These are phyloP conservation scores for Cyclotella baltica DNA, from an alignment of 108 stramenopile genomes.

Conservation along the genomic window DNA sequence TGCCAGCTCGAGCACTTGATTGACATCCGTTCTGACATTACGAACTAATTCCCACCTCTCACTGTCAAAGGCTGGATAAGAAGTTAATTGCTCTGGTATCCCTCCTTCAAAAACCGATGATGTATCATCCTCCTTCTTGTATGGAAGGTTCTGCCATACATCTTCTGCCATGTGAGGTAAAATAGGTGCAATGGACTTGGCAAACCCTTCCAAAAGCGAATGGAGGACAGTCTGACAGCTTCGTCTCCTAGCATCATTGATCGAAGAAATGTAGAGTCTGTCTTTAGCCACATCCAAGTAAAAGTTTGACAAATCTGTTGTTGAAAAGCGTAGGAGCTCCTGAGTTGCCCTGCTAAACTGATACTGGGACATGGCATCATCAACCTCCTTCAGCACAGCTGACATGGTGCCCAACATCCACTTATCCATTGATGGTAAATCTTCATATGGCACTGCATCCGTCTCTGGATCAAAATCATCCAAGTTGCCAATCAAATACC, in stretches of 20 bases:
- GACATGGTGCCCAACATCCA: constrained; percentile 93
- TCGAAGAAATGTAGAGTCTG: constrained; percentile 92
- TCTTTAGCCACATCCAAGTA: constrained; percentile 98
- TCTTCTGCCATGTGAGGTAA: constrained; percentile 99
- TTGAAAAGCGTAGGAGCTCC: constrained; percentile 89
- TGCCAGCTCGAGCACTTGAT: constrained; percentile 85
- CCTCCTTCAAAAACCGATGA: constrained; percentile 87
- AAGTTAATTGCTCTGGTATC: constrained; percentile 58
- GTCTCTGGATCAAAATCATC: constrained; percentile 87
- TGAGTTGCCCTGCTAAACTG: constrained; percentile 89
- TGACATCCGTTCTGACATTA: constrained; percentile 84
- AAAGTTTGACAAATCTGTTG: constrained; percentile 94
- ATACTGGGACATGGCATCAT: constrained; percentile 87
- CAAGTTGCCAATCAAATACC: constrained; percentile 95
- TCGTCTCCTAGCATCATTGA: constrained; percentile 85
- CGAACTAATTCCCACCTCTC: constrained; percentile 82
- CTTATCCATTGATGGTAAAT: constrained; percentile 93
- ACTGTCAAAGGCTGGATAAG: constrained; percentile 61
- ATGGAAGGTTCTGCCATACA: constrained; percentile 93
- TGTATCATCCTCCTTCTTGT: constrained; percentile 58
- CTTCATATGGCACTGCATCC: constrained; percentile 81
- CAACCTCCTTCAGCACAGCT: constrained; percentile 82
- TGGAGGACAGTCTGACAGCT: constrained; percentile 94
- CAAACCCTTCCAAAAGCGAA: constrained; percentile 83
- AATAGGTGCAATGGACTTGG: constrained; percentile 90